Evolutionary conservation across 2,329 filamentous ascomycete genomes (phyloP), one percentile per base, ranked within the genome.

Genomic region (Ceratocystis destructans): DNA sequence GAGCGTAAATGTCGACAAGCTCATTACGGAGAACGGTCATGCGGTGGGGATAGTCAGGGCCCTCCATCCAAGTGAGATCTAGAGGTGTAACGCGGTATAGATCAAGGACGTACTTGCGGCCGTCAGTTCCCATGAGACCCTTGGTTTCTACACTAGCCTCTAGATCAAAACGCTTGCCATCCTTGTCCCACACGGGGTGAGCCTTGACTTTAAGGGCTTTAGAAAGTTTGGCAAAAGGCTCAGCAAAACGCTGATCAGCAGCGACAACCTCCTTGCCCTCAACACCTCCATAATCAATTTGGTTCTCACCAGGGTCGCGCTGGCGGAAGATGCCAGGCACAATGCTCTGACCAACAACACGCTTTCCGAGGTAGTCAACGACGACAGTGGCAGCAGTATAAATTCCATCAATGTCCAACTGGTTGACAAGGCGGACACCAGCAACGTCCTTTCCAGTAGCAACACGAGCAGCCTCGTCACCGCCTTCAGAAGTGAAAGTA

Each of bases 321-420:
- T 97, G 94, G 80, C 96, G 97, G 83, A 99, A 99, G 73, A 99
- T 99, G 68, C 94, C 95, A 4, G 94, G 94, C 20, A 99, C 94
- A 70, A 99, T 96, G 73, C 92, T 97, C 78, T 99, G 94, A 45
- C 90, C 94, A 64, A 99, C 94, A 71, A 99, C 88, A 70, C 94
- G 90, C 81, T 96, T 96, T 72, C 95, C 94, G 46, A 97, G 83
- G 74, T 97, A 99, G 75, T 99, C 94, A 20, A 97, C 88, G 15
- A 99, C 91, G 7, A 97, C 90, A 1, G 94, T 99, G 66, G 93
- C 95, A 0, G 94, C 92, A 12, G 92, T 97, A 77, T 96, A 96
- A 2, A 99, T 82, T 20, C 90, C 92, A 67, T 90, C 87, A 70
- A 99, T 96, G 74, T 99, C 95, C 63, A 99, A 84, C 78, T 97